Conservation (phyloP, 176 grass and related monocot genomes). For the Zoysia japonica region DNA sequence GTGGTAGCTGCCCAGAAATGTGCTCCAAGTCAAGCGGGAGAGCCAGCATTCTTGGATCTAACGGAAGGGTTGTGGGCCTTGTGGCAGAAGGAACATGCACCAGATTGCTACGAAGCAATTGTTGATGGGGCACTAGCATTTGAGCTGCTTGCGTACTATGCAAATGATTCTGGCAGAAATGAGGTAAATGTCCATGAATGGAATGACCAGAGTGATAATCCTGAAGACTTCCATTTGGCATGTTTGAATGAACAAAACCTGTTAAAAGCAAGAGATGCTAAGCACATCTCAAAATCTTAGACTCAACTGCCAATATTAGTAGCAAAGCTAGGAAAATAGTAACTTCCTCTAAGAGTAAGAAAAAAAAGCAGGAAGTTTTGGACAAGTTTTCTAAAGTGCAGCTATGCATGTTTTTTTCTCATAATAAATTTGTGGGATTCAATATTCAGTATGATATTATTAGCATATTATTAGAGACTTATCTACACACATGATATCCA, state of each 20-base stretch:
- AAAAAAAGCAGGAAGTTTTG: neutral
- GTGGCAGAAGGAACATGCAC: constrained; percentile 33
- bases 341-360: neutral
- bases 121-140: constrained; percentile 43
- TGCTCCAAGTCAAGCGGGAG: constrained; percentile 41
- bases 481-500: neutral
- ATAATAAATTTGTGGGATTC: neutral
- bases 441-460: neutral
- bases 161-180: constrained; percentile 44
- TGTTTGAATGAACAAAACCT: constrained; percentile 37
- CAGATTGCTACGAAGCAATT: constrained; percentile 40
- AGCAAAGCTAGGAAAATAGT: neutral
- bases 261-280: constrained; percentile 36
- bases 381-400: neutral
- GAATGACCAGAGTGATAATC: constrained; percentile 42
- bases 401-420: neutral
- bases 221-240: constrained; percentile 41
- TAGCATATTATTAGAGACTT: neutral
- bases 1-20: constrained; percentile 41
- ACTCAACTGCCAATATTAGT: neutral
- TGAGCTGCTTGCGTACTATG: constrained; percentile 53
- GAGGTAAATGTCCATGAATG: constrained; percentile 36
- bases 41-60: constrained; percentile 49
- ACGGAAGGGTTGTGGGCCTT: constrained; percentile 24
- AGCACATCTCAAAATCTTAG: constrained; percentile 33